Evolutionary conservation across 1,139 yeast species (phyloP), one percentile per base, ranked within the genome.

Genomic region (Taphrina populina): DNA sequence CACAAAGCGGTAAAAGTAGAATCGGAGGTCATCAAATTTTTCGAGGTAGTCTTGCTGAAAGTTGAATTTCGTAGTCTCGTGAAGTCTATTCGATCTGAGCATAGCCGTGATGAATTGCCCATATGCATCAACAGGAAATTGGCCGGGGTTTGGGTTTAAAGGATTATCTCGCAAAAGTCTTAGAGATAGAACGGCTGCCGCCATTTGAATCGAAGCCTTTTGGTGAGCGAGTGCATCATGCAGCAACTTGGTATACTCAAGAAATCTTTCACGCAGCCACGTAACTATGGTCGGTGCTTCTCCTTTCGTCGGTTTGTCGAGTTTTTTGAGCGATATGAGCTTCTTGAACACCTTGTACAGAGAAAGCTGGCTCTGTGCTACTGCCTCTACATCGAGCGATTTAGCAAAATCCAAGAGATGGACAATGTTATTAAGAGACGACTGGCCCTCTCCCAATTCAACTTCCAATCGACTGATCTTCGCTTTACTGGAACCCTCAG

Each of bases 261-360:
- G 75, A 67, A 85, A 88, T 57, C 78, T 76, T 49, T 76, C 77
- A 56, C 73, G 72, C 35, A 87, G 69, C 95, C 95, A 87, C 30
- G 53, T 41, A 1, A 65, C 62, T 15, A 70, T 66, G 39, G 65
- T 64, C 15, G 62, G 54, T n/a, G 29, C 24, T 11, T 49, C 54
- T 5, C 54, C 54, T 21, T 43, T 43, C 26, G 23, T 23, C 24
- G 54, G 54, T 33, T 49, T 49, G 17, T 49, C 54, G 24, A 49
- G 40, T 40, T 49, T 39, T 40, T 39, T 49, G 20, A 37, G 19
- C 1, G 46, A 5, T 11, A 49, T 49, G 17, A 39, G 30, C 21
- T 39, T 30, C 40, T 39, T 49, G 27, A 49, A 49, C 6, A 49
- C 46, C 26, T 49, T 49, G 54, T 49, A 49, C 19, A 49, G 44